These are phyloP conservation scores for Amaranthus hypochondriacus DNA, from an alignment of 148 eudicot species.

Conservation along the genomic window DNA sequence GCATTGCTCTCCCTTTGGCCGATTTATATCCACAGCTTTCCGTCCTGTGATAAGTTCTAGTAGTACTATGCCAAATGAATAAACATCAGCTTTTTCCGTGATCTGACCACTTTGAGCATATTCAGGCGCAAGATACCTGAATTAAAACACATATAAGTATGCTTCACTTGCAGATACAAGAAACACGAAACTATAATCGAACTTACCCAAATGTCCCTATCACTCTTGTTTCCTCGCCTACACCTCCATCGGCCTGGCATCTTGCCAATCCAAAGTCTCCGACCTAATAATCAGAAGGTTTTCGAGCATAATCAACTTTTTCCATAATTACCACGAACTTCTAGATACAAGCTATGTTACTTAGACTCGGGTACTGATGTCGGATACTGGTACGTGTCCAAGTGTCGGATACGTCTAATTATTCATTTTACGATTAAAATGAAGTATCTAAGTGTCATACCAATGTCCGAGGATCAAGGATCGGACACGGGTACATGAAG, in stretches of 20 bases:
- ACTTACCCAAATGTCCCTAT: constrained; percentile 90
- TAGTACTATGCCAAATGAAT: constrained; percentile 80
- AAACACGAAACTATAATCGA: neutral
- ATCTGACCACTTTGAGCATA: constrained; percentile 90
- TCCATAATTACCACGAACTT: neutral
- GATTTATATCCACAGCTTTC: constrained; percentile 74
- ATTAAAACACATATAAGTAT: neutral
- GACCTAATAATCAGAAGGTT: constrained; percentile 37
- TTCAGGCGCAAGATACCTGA: constrained; percentile 89
- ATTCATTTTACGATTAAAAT: too few relatives aligned
- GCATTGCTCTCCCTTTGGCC: constrained; percentile 86
- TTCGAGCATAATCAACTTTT: neutral
- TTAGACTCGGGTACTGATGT: too few relatives aligned
- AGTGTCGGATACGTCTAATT: too few relatives aligned
- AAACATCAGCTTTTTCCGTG: constrained; percentile 88
- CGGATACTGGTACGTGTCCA: too few relatives aligned
- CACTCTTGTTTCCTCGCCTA: constrained; percentile 68
- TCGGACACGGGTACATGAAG: too few relatives aligned
- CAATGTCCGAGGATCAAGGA: too few relatives aligned
- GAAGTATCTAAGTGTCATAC: too few relatives aligned
- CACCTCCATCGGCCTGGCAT: constrained; percentile 81
- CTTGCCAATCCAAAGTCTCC: constrained; percentile 96
- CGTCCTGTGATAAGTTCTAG: constrained; percentile 81
- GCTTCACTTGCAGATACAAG: neutral
- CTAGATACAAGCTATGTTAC: neutral